phyloP scores from a whole-genome alignment of 176 grass and related monocot species.

The Avena insularis region DNA sequence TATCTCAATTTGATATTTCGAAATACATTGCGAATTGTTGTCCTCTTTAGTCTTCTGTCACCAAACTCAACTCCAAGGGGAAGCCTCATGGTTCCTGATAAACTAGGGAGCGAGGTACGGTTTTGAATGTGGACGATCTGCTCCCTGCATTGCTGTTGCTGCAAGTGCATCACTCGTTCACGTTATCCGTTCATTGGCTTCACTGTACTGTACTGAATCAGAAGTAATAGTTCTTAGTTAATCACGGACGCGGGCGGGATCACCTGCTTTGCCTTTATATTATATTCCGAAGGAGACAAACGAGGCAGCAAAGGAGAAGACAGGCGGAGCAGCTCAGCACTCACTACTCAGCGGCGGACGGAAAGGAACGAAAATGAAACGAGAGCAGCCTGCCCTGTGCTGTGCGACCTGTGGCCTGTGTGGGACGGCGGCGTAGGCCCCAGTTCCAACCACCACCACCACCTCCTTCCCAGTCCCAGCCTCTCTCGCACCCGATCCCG shows the following conservation, averaged over 20 bases:
- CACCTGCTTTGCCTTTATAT: constrained; percentile 8
- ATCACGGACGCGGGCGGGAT: neutral
- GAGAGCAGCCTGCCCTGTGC: constrained; percentile 26
- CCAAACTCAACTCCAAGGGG: no score
- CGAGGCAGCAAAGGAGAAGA: constrained; percentile 22
- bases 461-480: constrained; percentile 1
- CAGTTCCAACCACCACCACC: constrained; percentile 52
- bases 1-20: neutral
- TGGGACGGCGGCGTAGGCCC: constrained; percentile 32
- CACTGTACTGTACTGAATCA: neutral
- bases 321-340: constrained; percentile 26
- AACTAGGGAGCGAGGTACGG: neutral
- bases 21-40: no score
- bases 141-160: neutral
- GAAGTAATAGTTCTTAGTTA: neutral
- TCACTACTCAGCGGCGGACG: neutral
- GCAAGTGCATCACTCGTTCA: neutral
- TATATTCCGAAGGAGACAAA: constrained; percentile 45
- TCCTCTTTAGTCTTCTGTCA: no score
- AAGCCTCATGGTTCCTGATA: neutral
- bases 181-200: neutral
- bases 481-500: constrained; percentile 14
- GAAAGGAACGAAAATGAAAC: constrained; percentile 37
- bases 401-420: neutral
- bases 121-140: neutral